phyloP scores from a whole-genome alignment of 495 filamentous ascomycete genomes.

The Podospora comata region DNA sequence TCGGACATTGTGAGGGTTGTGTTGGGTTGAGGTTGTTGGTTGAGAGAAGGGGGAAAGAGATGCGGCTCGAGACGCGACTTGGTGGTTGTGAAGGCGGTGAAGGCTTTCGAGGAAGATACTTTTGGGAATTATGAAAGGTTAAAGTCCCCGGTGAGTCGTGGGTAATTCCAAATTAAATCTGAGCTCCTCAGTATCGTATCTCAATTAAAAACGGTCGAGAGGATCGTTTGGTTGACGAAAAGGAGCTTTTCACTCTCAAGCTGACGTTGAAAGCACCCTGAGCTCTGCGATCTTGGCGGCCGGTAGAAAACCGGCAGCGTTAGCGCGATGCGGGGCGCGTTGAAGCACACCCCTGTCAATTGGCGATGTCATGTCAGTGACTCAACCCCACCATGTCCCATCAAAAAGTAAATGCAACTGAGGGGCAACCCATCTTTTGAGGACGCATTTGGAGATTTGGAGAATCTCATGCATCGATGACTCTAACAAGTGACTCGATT shows the following conservation, averaged over 20 bases:
- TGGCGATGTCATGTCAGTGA: constrained; percentile 14
- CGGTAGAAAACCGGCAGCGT: not conserved
- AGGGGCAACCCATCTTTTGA: not conserved
- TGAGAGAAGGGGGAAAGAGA: not conserved
- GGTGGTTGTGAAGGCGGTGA: not conserved
- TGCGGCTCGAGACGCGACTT: not conserved
- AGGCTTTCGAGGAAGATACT: not conserved
- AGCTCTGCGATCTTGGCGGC: not conserved
- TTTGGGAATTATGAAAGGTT: too few relatives aligned
- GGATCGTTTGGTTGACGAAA: not conserved
- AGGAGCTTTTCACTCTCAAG: not conserved
- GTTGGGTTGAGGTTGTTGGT: constrained; percentile 8
- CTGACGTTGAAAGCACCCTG: not conserved
- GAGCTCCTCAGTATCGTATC: not conserved
- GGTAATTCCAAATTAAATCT: too few relatives aligned
- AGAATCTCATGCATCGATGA: not conserved
- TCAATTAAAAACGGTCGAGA: not conserved
- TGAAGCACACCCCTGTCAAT: not conserved
- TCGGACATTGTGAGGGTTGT: constrained; percentile 68
- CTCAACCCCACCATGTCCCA: constrained; percentile 19
- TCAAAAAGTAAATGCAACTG: not conserved
- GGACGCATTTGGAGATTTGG: not conserved
- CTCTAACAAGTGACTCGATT: not conserved
- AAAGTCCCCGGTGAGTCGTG: too few relatives aligned
- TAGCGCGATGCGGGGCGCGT: not conserved